A percentile compares a stretch with the other conserved stretches of the same genome.
These are phyloP conservation scores for Antitrichia curtipendula DNA, from an alignment of 225 moss, liverwort and hornwort genomes.

Conservation along the genomic window DNA sequence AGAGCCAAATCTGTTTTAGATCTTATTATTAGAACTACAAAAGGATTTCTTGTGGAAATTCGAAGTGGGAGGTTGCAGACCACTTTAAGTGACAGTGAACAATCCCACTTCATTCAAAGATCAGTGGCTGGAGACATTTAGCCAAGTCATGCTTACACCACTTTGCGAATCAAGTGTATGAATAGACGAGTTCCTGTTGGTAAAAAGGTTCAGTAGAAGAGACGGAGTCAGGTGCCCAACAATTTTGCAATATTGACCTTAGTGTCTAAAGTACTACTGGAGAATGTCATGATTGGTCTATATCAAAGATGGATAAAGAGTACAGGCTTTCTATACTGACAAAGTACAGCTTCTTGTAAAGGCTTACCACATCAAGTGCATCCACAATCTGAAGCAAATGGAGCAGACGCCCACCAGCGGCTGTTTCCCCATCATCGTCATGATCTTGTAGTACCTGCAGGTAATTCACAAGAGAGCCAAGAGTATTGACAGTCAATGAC, in stretches of 20 bases:
- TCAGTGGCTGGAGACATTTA: not conserved
- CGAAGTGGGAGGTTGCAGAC: too few relatives aligned
- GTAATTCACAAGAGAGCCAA: not conserved
- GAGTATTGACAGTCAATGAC: not conserved
- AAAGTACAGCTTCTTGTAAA: not conserved
- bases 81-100: not conserved
- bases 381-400: conserved; percentile 75
- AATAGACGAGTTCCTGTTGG: not conserved
- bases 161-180: not conserved
- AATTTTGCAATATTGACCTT: not conserved
- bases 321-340: not conserved
- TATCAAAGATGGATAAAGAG: not conserved
- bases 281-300: not conserved
- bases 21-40: too few relatives aligned
- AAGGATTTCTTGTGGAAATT: too few relatives aligned
- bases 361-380: conserved; percentile 33
- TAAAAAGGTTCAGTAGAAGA: not conserved
- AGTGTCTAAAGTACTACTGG: not conserved
- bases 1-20: too few relatives aligned
- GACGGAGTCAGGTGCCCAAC: not conserved
- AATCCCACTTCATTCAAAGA: not conserved
- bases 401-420: conserved; percentile 79
- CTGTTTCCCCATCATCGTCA: conserved; percentile 91
- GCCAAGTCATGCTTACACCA: not conserved
- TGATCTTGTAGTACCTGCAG: conserved; percentile 60